Percentiles rank a stretch among this genome's conserved stretches.
phyloP scores from a whole-genome alignment of 495 filamentous ascomycete genomes.

The Aspergillus wentii region DNA sequence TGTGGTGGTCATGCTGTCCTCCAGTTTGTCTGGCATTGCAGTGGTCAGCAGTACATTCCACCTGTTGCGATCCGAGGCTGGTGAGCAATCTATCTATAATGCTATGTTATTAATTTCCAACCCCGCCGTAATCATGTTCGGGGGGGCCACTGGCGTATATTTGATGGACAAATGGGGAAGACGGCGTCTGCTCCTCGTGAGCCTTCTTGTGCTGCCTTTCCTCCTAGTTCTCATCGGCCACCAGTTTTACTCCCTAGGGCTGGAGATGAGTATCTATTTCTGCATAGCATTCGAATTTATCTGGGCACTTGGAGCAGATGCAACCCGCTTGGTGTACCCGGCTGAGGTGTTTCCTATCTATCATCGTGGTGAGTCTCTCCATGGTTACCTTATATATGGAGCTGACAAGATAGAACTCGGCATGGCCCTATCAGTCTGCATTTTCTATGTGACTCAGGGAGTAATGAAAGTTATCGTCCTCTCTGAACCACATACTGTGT shows the following conservation, averaged over 20 bases:
- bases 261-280: slow-evolving; percentile 55
- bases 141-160: no score
- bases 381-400: not conserved
- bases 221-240: not conserved
- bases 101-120: no score
- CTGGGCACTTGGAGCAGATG: slow-evolving; percentile 66
- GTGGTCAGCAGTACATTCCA: no score
- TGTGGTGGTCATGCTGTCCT: slow-evolving; percentile 65
- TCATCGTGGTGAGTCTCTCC: slow-evolving; percentile 46
- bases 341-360: slow-evolving; percentile 79
- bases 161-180: no score
- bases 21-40: no score
- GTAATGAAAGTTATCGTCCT: not conserved
- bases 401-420: not conserved
- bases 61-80: no score
- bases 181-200: no score
- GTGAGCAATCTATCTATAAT: no score
- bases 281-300: slow-evolving; percentile 66
- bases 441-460: not conserved
- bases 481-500: not conserved
- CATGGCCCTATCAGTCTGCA: not conserved
- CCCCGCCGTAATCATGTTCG: no score
- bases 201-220: no score
- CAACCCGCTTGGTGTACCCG: slow-evolving; percentile 70
- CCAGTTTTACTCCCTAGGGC: not conserved